Evolutionary conservation across 2,329 filamentous ascomycete species (phyloP).

Genomic region (Paecilomyces formosus): DNA sequence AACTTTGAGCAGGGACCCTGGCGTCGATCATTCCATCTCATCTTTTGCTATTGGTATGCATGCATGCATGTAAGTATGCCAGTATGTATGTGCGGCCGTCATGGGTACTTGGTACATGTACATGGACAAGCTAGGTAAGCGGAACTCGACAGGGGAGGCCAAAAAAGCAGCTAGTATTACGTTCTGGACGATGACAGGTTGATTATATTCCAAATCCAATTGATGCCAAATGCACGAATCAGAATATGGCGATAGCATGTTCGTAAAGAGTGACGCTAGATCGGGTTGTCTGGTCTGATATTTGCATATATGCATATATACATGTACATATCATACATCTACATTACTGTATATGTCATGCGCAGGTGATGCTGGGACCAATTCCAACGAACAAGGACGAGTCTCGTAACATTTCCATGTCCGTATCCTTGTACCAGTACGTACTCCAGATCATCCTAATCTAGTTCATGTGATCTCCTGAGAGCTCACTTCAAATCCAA

Average conservation of each 20-base stretch:
- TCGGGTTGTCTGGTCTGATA: too few species aligned
- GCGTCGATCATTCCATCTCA: neutral
- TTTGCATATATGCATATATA: neutral
- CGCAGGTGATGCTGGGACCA: neutral
- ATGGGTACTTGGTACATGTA: neutral
- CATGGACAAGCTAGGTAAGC: neutral
- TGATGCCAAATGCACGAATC: neutral
- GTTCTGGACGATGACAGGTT: neutral
- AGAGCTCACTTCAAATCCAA: neutral
- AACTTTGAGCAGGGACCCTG: neutral
- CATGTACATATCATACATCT: neutral
- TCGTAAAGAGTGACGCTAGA: neutral
- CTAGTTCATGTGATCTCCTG: neutral
- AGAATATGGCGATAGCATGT: neutral
- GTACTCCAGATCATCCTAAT: neutral
- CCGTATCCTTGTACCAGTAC: neutral
- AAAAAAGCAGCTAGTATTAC: neutral
- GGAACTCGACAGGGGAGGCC: too few species aligned
- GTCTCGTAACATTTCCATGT: neutral
- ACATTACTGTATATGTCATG: neutral
- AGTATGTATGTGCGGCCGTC: neutral
- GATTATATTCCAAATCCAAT: neutral
- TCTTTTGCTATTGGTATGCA: neutral
- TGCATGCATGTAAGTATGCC: neutral
- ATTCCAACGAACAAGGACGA: neutral